A percentile compares a stretch with the other conserved stretches of the same genome.
phyloP scores from a whole-genome alignment of 2,329 filamentous ascomycete species.

The Fonsecaea nubica region DNA sequence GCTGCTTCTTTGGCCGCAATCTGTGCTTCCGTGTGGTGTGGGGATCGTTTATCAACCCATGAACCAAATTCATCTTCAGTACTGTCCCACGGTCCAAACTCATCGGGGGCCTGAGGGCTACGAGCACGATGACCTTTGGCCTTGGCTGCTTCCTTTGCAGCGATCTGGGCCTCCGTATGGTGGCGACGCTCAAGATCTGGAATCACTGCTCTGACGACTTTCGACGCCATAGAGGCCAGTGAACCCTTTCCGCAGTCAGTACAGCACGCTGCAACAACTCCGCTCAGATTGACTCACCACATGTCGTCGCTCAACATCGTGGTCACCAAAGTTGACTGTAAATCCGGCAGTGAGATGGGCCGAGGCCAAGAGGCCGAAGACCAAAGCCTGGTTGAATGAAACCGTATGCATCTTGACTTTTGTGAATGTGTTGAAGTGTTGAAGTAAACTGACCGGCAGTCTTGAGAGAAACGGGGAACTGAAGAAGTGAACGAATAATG shows the following conservation, averaged over 20 bases:
- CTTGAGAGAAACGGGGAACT: not conserved
- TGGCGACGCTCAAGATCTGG: constrained; percentile 19
- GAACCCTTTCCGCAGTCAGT: constrained; percentile 16
- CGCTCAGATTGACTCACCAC: constrained; percentile 7
- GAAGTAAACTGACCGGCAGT: constrained; percentile 21
- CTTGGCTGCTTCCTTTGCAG: constrained; percentile 17
- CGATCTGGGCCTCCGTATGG: constrained; percentile 20
- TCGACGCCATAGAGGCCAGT: constrained; percentile 20
- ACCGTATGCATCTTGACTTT: constrained; percentile 13
- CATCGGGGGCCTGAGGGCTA: constrained; percentile 20
- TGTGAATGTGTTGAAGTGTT: not conserved
- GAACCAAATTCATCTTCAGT: constrained; percentile 23
- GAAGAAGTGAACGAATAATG: constrained; percentile 5
- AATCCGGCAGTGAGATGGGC: constrained; percentile 14
- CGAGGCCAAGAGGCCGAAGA: constrained; percentile 21
- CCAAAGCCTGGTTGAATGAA: constrained; percentile 10
- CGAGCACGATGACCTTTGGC: constrained; percentile 11
- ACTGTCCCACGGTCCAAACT: constrained; percentile 28
- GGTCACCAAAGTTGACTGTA: not conserved
- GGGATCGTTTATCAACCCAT: constrained; percentile 25
- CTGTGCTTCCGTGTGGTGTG: constrained; percentile 27
- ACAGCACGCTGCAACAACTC: not conserved
- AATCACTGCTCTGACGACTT: constrained; percentile 18
- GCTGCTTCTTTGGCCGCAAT: constrained; percentile 23
- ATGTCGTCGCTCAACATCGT: constrained; percentile 17